phyloP scores from a whole-genome alignment of 2,329 filamentous ascomycete genomes.

The Zymoseptoria brevis region DNA sequence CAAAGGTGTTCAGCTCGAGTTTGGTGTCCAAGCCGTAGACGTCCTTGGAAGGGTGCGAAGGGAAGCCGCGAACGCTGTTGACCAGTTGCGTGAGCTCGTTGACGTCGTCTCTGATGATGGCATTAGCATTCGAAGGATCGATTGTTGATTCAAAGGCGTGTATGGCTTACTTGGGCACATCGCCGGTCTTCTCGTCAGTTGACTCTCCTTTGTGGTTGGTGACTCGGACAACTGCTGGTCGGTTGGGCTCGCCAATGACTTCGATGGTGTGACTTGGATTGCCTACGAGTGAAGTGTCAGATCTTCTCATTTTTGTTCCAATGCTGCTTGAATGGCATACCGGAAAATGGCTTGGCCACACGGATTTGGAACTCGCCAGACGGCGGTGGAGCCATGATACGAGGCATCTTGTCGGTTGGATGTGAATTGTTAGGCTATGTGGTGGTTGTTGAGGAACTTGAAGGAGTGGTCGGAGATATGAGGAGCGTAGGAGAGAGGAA shows the following conservation, averaged over 20 bases:
- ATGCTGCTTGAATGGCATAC: slow-evolving; percentile 7
- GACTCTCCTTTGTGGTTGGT: slow-evolving; percentile 27
- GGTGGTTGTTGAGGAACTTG: neutral
- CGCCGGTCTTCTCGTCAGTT: slow-evolving; percentile 33
- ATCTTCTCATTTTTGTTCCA: neutral
- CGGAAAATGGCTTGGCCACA: slow-evolving; percentile 29
- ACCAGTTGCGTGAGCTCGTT: slow-evolving; percentile 34
- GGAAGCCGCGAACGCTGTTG: slow-evolving; percentile 34
- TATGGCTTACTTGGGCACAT: slow-evolving; percentile 27
- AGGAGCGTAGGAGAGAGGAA: neutral
- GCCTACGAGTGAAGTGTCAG: slow-evolving; percentile 22
- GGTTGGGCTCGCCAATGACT: slow-evolving; percentile 36
- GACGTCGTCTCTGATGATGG: slow-evolving; percentile 32
- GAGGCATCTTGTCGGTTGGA: slow-evolving; percentile 25
- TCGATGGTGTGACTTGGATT: slow-evolving; percentile 29
- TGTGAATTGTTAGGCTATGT: neutral
- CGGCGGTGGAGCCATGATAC: slow-evolving; percentile 29
- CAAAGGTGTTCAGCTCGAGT: slow-evolving; percentile 36
- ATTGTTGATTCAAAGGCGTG: neutral
- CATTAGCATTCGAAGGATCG: neutral
- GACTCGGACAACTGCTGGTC: slow-evolving; percentile 30
- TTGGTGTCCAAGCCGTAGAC: slow-evolving; percentile 34
- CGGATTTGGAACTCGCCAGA: slow-evolving; percentile 30
- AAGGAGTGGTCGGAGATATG: neutral
- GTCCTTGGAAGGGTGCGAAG: slow-evolving; percentile 32